Percentiles rank a stretch among this genome's conserved stretches.
phyloP scores from a whole-genome alignment of 768 basidiomycete species.

The Russula emetica region DNA sequence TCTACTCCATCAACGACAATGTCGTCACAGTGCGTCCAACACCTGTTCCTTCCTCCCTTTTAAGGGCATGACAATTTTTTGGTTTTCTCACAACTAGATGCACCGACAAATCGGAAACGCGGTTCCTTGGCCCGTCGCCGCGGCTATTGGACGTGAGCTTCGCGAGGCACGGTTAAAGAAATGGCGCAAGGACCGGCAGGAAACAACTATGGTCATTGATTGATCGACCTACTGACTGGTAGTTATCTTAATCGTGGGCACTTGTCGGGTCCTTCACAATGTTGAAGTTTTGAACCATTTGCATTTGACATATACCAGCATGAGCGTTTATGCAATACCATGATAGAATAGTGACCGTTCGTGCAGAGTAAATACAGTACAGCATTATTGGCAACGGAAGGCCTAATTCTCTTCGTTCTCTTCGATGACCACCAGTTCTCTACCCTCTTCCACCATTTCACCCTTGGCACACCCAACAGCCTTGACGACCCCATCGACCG shows the following conservation, averaged over 20 bases:
- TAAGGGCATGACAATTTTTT: background rate
- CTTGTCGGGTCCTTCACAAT: background rate
- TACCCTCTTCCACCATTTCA: slow-evolving; percentile 88
- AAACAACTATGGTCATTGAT: slow-evolving; percentile 22
- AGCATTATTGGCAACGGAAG: background rate
- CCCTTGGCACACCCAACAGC: slow-evolving; percentile 75
- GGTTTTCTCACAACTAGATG: slow-evolving; percentile 43
- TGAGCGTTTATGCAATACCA: background rate
- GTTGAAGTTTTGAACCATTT: background rate
- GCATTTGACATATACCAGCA: background rate
- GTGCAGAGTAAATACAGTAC: background rate
- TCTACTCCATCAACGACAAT: slow-evolving; percentile 48
- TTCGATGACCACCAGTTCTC: slow-evolving; percentile 69
- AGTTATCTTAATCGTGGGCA: background rate
- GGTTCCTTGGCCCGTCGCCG: slow-evolving; percentile 61
- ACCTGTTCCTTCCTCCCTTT: too few species aligned
- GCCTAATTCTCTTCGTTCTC: slow-evolving; percentile 32
- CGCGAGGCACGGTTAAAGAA: slow-evolving; percentile 47
- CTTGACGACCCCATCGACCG: slow-evolving; percentile 62
- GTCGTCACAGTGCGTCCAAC: slow-evolving; percentile 53
- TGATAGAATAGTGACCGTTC: background rate
- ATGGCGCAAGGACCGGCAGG: slow-evolving; percentile 16
- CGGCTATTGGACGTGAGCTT: slow-evolving; percentile 63
- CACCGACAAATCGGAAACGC: slow-evolving; percentile 81
- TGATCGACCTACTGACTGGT: background rate